A percentile compares a stretch with the other conserved stretches of the same genome.
These are phyloP conservation scores for Penicillium psychrosexuale DNA, from an alignment of 2,329 filamentous ascomycete genomes.

Conservation along the genomic window DNA sequence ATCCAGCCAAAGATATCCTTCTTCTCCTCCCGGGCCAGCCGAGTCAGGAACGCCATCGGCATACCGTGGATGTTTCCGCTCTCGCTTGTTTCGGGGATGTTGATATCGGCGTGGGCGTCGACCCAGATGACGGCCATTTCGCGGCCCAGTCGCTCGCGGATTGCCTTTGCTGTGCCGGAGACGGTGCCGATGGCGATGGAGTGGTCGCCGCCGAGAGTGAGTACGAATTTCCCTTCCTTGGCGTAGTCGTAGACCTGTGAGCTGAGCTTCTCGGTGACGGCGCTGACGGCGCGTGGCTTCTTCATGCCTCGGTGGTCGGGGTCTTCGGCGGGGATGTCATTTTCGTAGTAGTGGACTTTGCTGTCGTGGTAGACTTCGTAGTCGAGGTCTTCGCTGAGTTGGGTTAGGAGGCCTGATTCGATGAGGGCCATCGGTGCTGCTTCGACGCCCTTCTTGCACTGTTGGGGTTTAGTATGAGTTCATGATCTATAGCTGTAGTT, in stretches of 20 bases:
- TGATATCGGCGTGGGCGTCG: constrained; percentile 96
- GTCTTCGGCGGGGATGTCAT: constrained; percentile 67
- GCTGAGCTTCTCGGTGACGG: constrained; percentile 76
- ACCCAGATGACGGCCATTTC: constrained; percentile 98
- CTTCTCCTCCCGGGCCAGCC: constrained; percentile 71
- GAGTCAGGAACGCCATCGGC: constrained; percentile 89
- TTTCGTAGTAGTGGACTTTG: constrained; percentile 75
- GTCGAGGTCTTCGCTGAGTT: constrained; percentile 79
- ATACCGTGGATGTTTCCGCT: constrained; percentile 97
- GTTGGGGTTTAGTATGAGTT: constrained; percentile 8
- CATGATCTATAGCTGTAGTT: neutral
- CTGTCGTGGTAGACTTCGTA: constrained; percentile 85
- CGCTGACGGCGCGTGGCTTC: constrained; percentile 80
- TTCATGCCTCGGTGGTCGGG: constrained; percentile 89
- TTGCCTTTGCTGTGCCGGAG: constrained; percentile 79
- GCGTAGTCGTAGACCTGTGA: constrained; percentile 87
- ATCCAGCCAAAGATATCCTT: constrained; percentile 90
- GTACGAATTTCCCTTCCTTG: constrained; percentile 74
- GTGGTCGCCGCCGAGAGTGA: constrained; percentile 95
- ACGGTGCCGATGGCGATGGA: constrained; percentile 94
- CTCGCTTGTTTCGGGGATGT: constrained; percentile 83
- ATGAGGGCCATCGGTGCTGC: constrained; percentile 86
- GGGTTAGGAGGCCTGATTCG: constrained; percentile 76
- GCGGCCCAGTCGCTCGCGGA: constrained; percentile 72
- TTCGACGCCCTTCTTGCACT: constrained; percentile 91